phyloP scores from a whole-genome alignment of 257 asterid genomes.

The Solanum arcanum region DNA sequence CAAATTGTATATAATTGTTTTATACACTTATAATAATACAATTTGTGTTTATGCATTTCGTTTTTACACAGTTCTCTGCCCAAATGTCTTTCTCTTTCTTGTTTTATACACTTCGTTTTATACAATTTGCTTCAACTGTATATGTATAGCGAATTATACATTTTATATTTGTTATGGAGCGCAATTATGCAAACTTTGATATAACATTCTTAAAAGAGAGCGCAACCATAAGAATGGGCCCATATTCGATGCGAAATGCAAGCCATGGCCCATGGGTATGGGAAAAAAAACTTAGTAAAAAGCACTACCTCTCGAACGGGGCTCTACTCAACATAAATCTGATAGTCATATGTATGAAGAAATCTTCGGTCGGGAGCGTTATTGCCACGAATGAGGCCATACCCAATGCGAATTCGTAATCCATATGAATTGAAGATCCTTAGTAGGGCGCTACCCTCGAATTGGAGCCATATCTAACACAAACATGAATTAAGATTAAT shows the following conservation, averaged over 20 bases:
- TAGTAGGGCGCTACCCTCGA: neutral
- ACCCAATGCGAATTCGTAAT: neutral
- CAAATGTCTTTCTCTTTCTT: too few species aligned
- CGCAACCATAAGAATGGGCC: neutral
- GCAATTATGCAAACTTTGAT: too few species aligned
- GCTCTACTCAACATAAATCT: neutral
- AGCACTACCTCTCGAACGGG: neutral
- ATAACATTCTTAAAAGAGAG: too few species aligned
- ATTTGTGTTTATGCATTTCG: too few species aligned
- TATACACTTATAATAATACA: too few species aligned
- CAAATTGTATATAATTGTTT: too few species aligned
- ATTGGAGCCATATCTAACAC: neutral
- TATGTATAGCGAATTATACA: too few species aligned
- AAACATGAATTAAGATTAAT: neutral
- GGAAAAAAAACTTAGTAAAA: neutral
- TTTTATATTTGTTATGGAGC: too few species aligned
- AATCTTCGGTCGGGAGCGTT: rapidly evolving
- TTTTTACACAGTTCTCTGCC: too few species aligned
- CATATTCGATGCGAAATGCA: neutral
- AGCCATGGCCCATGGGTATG: neutral
- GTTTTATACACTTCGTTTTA: too few species aligned
- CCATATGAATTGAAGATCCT: neutral
- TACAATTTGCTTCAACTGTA: too few species aligned
- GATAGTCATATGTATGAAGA: neutral
- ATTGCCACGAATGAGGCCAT: neutral